Conservation (phyloP, 495 filamentous ascomycete species). For the Xylaria scruposa region DNA sequence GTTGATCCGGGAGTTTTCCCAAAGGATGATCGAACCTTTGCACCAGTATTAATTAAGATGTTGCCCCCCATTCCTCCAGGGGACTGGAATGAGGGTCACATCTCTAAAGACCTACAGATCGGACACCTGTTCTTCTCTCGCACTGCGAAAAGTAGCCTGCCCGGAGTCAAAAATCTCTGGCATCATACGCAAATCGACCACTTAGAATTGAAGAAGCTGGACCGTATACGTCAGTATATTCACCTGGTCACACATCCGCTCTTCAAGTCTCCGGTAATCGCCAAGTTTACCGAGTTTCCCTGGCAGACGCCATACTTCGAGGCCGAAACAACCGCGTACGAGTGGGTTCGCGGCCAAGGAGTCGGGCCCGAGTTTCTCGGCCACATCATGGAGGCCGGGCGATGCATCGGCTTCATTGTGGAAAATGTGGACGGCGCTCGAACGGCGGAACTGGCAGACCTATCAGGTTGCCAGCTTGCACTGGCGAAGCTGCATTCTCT, state of each 20-base stretch:
- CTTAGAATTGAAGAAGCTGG: slow-evolving; percentile 28
- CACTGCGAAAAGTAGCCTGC: slow-evolving; percentile 14
- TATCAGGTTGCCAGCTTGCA: slow-evolving; percentile 38
- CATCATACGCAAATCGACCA: slow-evolving; percentile 33
- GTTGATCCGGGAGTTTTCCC: slow-evolving; percentile 21
- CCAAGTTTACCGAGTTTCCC: slow-evolving; percentile 50
- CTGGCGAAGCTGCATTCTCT: slow-evolving; percentile 46
- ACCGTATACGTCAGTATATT: slow-evolving; percentile 28
- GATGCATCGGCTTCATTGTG: slow-evolving; percentile 56
- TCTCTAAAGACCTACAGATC: slow-evolving; percentile 26
- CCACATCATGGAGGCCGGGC: slow-evolving; percentile 51
- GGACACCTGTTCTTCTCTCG: slow-evolving; percentile 25
- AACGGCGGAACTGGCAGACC: slow-evolving; percentile 42
- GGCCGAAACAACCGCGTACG: slow-evolving; percentile 51
- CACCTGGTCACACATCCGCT: slow-evolving; percentile 29
- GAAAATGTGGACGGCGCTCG: slow-evolving; percentile 42
- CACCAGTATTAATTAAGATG: slow-evolving; percentile 26
- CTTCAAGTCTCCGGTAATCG: slow-evolving; percentile 41
- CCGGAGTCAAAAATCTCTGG: slow-evolving; percentile 34
- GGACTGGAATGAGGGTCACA: slow-evolving; percentile 38
- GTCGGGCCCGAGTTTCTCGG: slow-evolving; percentile 53
- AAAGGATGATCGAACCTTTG: slow-evolving; percentile 32
- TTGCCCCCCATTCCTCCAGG: slow-evolving; percentile 37
- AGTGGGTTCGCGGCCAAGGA: slow-evolving; percentile 45
- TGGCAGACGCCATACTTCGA: slow-evolving; percentile 51